A percentile compares a stretch with the other conserved stretches of the same genome.
These are phyloP conservation scores for Phytopythium aichiense DNA, from an alignment of 352 stramenopile species.

Conservation along the genomic window DNA sequence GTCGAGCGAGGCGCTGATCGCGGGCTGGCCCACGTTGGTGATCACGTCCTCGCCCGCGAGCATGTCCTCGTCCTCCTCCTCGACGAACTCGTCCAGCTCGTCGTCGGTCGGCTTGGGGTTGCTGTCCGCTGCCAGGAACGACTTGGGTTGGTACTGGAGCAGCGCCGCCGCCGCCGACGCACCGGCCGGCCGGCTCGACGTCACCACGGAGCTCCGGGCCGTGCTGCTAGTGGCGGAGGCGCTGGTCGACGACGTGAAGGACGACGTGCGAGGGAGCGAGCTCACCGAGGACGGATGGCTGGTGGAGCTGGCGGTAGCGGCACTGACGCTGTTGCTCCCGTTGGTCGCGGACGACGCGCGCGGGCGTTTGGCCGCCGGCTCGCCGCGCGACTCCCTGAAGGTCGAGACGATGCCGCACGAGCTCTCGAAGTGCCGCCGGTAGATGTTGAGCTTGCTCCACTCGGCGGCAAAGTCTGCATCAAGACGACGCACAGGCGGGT, in stretches of 20 bases:
- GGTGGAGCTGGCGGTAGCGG: slow-evolving; percentile 1
- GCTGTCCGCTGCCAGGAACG: slow-evolving; percentile 53
- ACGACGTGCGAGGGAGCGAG: slow-evolving; percentile 13
- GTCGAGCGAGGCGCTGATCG: slow-evolving; percentile 65
- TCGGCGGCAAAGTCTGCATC: slow-evolving; percentile 56
- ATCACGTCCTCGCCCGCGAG: slow-evolving; percentile 58
- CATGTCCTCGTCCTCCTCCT: slow-evolving; percentile 49
- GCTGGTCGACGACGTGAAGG: slow-evolving; percentile 11
- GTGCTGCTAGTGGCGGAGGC: slow-evolving; percentile 2
- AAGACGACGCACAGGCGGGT: not conserved
- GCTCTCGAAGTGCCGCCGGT: slow-evolving; percentile 75
- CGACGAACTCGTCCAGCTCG: slow-evolving; percentile 53
- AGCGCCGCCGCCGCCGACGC: slow-evolving; percentile 32
- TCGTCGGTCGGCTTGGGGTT: slow-evolving; percentile 33
- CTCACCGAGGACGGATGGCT: not conserved
- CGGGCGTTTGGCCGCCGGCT: slow-evolving; percentile 12
- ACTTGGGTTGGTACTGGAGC: slow-evolving; percentile 74
- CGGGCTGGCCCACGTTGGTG: slow-evolving; percentile 70
- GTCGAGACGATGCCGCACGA: slow-evolving; percentile 57
- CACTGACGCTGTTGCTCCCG: slow-evolving; percentile 12
- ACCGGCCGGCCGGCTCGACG: not conserved
- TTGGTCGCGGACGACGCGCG: slow-evolving; percentile 13
- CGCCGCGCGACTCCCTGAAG: slow-evolving; percentile 28
- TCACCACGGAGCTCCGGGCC: not conserved
- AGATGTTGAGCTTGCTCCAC: slow-evolving; percentile 75